Conservation (phyloP, 1,139 yeast species). For the Yamadazyma diospyri region DNA sequence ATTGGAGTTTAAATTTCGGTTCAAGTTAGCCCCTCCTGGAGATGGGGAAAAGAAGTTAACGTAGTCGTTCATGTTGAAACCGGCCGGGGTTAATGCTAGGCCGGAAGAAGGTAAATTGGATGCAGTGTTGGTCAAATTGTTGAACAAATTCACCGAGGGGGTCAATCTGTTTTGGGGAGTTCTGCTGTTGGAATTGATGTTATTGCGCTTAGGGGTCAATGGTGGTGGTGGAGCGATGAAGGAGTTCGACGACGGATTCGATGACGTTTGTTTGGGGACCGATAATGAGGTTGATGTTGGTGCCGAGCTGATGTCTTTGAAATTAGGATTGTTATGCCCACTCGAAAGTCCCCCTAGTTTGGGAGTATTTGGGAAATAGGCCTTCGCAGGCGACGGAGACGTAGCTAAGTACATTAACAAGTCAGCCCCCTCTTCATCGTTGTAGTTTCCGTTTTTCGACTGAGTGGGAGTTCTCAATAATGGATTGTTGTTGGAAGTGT, state of each 20-base stretch:
- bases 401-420: conserved; percentile 78
- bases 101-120: conserved; percentile 42
- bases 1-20: conserved; percentile 18
- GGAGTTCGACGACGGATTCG: conserved; percentile 18
- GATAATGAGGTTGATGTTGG: conserved; percentile 17
- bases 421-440: conserved; percentile 80
- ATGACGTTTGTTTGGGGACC: conserved; percentile 15
- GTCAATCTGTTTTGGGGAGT: conserved; percentile 46
- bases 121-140: conserved; percentile 14
- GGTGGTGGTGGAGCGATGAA: conserved; percentile 45
- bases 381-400: conserved; percentile 73
- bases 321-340: background rate
- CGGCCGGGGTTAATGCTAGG: conserved; percentile 55
- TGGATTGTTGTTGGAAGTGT: conserved; percentile 13
- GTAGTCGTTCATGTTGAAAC: conserved; percentile 80
- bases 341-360: conserved; percentile 8
- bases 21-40: conserved; percentile 45
- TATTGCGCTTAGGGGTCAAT: conserved; percentile 43
- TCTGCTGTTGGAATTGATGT: conserved; percentile 21
- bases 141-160: conserved; percentile 37
- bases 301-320: conserved; percentile 10
- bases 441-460: conserved; percentile 18
- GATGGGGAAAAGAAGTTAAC: conserved; percentile 77
- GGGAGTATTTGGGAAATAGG: conserved; percentile 35
- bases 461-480: conserved; percentile 41